These are phyloP conservation scores for Dissophora globulifera DNA, from an alignment of 192 early-diverging fungal genomes.

Conservation along the genomic window DNA sequence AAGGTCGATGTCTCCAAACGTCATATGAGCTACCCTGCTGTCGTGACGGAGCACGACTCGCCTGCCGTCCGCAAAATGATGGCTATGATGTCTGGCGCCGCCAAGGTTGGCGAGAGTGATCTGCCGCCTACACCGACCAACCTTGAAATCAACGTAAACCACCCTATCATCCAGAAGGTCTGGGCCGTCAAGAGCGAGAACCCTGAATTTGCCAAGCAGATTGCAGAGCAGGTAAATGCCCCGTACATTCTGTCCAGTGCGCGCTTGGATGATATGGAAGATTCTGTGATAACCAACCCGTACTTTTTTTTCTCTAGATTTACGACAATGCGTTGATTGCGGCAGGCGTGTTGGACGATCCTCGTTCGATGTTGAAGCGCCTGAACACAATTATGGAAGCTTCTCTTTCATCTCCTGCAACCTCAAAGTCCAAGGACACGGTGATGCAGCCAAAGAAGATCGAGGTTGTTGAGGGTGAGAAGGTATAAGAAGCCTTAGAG, in stretches of 20 bases:
- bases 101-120: conserved; percentile 56
- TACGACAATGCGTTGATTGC: conserved; percentile 83
- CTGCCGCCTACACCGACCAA: conserved; percentile 69
- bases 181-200: conserved; percentile 66
- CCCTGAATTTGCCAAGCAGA: conserved; percentile 71
- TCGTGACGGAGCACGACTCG: conserved; percentile 79
- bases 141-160: conserved; percentile 80
- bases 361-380: conserved; percentile 78
- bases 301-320: too few species aligned
- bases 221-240: conserved; percentile 70
- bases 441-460: conserved; percentile 52
- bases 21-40: conserved; percentile 76
- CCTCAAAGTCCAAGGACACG: conserved; percentile 24
- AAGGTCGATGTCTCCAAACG: conserved; percentile 81
- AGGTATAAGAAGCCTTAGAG: too few species aligned
- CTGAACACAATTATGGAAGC: conserved; percentile 69
- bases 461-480: conserved; percentile 50
- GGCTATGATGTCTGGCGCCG: conserved; percentile 70
- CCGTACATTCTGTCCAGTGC: too few species aligned
- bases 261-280: too few species aligned
- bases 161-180: conserved; percentile 76
- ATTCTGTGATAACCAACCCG: too few species aligned
- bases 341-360: conserved; percentile 82
- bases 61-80: conserved; percentile 77
- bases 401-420: conserved; percentile 15